These are phyloP conservation scores for Cercospora beticola DNA, from an alignment of 2,329 filamentous ascomycete genomes.

Conservation along the genomic window DNA sequence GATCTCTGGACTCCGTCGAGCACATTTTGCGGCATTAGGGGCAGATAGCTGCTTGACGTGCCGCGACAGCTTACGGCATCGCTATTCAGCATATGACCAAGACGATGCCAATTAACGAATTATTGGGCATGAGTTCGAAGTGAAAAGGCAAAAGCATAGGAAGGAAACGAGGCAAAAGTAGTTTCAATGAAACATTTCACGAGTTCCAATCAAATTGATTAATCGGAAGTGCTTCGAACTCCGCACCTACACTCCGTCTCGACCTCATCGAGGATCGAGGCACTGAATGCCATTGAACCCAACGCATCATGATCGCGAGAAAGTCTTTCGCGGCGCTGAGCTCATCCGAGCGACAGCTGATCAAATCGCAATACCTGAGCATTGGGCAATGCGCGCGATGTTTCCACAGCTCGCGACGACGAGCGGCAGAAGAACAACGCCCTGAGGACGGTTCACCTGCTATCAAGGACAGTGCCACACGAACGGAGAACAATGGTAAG, in stretches of 20 bases:
- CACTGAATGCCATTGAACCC: not conserved
- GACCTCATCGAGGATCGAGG: not conserved
- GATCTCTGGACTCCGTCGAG: not conserved
- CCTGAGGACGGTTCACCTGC: conserved; percentile 17
- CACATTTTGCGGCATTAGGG: not conserved
- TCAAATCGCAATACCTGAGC: conserved; percentile 16
- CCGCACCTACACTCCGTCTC: not conserved
- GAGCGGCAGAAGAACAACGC: conserved; percentile 9
- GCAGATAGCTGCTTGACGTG: not conserved
- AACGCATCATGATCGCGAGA: conserved; percentile 19
- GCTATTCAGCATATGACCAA: not conserved
- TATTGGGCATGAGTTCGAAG: not conserved
- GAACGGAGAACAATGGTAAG: conserved; percentile 10
- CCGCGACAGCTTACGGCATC: not conserved
- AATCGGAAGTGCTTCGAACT: not conserved
- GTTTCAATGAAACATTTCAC: not conserved
- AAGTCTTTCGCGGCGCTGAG: conserved; percentile 20
- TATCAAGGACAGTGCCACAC: conserved; percentile 9
- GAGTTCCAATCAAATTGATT: not conserved
- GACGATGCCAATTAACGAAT: not conserved
- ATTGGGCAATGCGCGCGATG: conserved; percentile 28
- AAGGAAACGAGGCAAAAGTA: not conserved
- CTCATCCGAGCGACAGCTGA: conserved; percentile 24
- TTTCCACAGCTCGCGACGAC: conserved; percentile 24
- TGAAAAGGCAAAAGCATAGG: not conserved